Evolutionary conservation across 1,284 basidiomycete genomes (phyloP).

Genomic region (Phlebopus sp.): DNA sequence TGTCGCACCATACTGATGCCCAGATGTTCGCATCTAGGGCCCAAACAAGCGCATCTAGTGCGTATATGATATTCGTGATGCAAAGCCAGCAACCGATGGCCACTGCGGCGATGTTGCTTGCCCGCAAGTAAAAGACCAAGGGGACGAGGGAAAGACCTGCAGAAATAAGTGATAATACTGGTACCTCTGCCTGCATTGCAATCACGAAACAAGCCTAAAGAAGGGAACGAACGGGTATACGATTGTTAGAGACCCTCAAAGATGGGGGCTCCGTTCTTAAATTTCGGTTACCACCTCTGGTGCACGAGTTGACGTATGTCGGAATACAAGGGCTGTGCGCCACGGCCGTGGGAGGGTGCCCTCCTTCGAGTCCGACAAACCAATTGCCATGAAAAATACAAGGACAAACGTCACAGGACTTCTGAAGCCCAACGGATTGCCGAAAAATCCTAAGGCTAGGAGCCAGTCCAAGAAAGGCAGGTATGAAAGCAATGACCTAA

Average conservation of each 20-base stretch:
- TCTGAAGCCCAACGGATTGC: neutral
- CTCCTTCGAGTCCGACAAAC: conserved; percentile 20
- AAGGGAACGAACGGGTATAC: conserved; percentile 14
- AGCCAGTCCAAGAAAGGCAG: conserved; percentile 21
- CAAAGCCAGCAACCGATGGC: conserved; percentile 37
- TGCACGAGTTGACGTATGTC: neutral
- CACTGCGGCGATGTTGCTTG: conserved; percentile 48
- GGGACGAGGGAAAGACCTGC: conserved; percentile 38
- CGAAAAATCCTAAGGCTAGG: conserved; percentile 7
- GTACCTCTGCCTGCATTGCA: conserved; percentile 46
- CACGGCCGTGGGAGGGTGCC: conserved; percentile 1
- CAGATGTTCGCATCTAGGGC: conserved; percentile 17
- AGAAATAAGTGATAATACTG: conserved; percentile 49
- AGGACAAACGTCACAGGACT: conserved; percentile 13
- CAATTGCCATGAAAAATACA: conserved; percentile 26
- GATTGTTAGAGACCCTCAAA: conserved; percentile 1
- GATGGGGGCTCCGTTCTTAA: conserved; percentile 16
- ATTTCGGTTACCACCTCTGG: neutral
- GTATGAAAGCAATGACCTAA: conserved; percentile 29
- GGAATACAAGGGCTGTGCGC: conserved; percentile 19
- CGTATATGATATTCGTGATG: conserved; percentile 27
- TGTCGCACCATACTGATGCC: conserved; percentile 34
- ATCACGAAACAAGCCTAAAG: conserved; percentile 6
- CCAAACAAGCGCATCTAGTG: conserved; percentile 34
- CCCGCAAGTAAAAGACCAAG: conserved; percentile 38